Evolutionary conservation across 1,284 basidiomycete genomes (phyloP), one percentile per base, ranked within the genome.

Genomic region (Dichomitus squalens): DNA sequence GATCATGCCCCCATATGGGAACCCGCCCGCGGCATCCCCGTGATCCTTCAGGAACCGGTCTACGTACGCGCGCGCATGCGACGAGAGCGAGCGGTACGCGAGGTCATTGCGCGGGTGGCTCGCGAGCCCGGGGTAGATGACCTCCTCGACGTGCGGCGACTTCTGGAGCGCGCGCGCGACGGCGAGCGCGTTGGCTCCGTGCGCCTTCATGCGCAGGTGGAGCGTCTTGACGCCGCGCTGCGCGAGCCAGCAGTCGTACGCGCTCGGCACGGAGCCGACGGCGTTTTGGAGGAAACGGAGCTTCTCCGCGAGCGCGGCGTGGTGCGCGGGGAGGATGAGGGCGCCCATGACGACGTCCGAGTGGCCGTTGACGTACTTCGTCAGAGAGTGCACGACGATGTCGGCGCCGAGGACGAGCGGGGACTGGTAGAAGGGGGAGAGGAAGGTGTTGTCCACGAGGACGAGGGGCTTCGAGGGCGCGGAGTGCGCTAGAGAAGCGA

Each of bases 311-410:
- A 88, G 72, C 1, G 70, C 70, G 8, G 74, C 57, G 62, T 83
- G 85, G 53, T 84, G 79, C 0, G 83, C 68, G 16, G 88, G 87
- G 8, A 97, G 80, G 65, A 94, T 87, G 55, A 92, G 74, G 0
- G 88, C 87, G 35, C 95, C 95, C 82, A 94, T 91, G 68, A 96
- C 81, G 68, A 95, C 92, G 70, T 98, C 95, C 0, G 90, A 91
- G 76, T 97, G 95, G 0, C 96, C 95, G 70, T 95, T 95, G 70
- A 97, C 79, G 76, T 97, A 98, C 75, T 98, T 98, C 0, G 93
- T 93, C 47, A 94, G 76, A 43, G 83, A 84, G 80, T 95, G 89
- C 38, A 91, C 60, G 66, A 94, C 92, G 63, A 95, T 78, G 70
- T 95, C 92, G 18, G 93, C 94, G 34, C 93, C 91, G 38, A 90